A percentile compares a stretch with the other conserved stretches of the same genome.
Evolutionary conservation across 23 red algal genomes (phyloP).

Genomic region (Pyropia yezoensis): DNA sequence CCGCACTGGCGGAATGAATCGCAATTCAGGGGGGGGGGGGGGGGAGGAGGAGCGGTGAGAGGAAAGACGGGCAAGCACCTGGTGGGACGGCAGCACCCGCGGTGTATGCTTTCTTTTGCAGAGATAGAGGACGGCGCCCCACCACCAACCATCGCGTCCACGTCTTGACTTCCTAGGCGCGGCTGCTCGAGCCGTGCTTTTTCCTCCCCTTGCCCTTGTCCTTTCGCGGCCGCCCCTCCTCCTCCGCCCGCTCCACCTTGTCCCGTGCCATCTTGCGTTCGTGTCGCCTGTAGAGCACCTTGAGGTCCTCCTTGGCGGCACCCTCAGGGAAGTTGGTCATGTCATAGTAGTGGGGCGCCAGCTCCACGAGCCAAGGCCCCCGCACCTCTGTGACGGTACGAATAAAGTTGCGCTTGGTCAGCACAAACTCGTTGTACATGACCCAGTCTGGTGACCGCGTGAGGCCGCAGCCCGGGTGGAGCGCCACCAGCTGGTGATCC

Average conservation of each 20-base stretch:
- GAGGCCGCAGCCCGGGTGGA: constrained; percentile 70
- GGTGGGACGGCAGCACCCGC: too few species aligned
- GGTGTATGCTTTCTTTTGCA: too few species aligned
- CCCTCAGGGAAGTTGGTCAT: constrained; percentile 68
- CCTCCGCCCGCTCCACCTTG: not conserved
- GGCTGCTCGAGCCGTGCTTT: too few species aligned
- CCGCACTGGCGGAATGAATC: too few species aligned
- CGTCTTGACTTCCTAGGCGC: too few species aligned
- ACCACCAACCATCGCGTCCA: too few species aligned
- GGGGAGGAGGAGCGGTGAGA: too few species aligned
- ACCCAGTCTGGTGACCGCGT: constrained; percentile 57
- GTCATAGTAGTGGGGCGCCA: constrained; percentile 81
- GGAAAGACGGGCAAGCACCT: too few species aligned
- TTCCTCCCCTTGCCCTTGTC: too few species aligned
- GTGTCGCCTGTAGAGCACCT: constrained; percentile 1
- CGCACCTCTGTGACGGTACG: constrained; percentile 56
- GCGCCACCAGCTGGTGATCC: constrained; percentile 65
- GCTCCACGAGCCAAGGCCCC: constrained; percentile 58
- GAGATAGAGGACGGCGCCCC: too few species aligned
- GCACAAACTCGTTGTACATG: constrained; percentile 95
- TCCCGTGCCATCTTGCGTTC: constrained; percentile 1
- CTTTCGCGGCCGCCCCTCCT: too few species aligned
- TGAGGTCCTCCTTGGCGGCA: constrained; percentile 36
- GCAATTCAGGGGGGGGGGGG: too few species aligned
- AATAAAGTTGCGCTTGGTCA: constrained; percentile 71